Percentiles rank a stretch among this genome's conserved stretches.
Evolutionary conservation across 768 basidiomycete genomes (phyloP).

Genomic region (Paxillus involutus): DNA sequence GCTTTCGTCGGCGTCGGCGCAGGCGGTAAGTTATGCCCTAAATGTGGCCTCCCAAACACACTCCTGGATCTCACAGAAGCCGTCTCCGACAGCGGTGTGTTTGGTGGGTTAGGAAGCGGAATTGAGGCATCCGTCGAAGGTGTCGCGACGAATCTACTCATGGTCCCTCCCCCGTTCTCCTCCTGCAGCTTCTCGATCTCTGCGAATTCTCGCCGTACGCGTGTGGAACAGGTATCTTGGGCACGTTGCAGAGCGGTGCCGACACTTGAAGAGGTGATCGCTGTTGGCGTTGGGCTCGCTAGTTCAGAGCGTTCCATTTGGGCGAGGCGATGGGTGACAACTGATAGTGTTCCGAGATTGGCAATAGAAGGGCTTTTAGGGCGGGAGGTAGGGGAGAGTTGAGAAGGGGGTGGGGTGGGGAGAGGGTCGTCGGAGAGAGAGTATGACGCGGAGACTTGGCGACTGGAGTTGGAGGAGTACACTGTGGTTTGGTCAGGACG

Average conservation of each 20-base stretch:
- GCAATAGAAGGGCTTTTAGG: conserved; percentile 58
- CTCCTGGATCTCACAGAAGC: conserved; percentile 18
- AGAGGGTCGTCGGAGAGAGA: conserved; percentile 19
- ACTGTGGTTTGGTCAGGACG: background rate
- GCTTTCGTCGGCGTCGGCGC: conserved; percentile 4
- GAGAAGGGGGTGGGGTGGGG: conserved; percentile 25
- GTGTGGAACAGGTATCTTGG: conserved; percentile 12
- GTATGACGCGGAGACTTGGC: conserved; percentile 23
- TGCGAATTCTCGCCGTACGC: conserved; percentile 17
- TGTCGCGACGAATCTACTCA: conserved; percentile 5
- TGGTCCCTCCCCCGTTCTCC: background rate
- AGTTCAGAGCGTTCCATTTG: conserved; percentile 46
- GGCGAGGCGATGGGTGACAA: conserved; percentile 66
- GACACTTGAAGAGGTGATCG: conserved; percentile 19
- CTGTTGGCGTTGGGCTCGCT: conserved; percentile 16
- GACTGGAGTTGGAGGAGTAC: conserved; percentile 22
- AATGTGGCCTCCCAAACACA: conserved; percentile 16
- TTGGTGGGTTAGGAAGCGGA: conserved; percentile 20
- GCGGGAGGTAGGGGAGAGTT: conserved; percentile 27
- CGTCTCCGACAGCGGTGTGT: conserved; percentile 4
- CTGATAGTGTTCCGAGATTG: conserved; percentile 58
- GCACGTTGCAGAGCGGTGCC: conserved; percentile 25
- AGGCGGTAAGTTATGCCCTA: background rate
- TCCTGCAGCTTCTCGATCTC: conserved; percentile 25
- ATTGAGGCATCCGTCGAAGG: conserved; percentile 25